Percentiles rank a stretch among this genome's conserved stretches.
Conservation (phyloP, 1,284 basidiomycete species). For the Malassezia psittaci region DNA sequence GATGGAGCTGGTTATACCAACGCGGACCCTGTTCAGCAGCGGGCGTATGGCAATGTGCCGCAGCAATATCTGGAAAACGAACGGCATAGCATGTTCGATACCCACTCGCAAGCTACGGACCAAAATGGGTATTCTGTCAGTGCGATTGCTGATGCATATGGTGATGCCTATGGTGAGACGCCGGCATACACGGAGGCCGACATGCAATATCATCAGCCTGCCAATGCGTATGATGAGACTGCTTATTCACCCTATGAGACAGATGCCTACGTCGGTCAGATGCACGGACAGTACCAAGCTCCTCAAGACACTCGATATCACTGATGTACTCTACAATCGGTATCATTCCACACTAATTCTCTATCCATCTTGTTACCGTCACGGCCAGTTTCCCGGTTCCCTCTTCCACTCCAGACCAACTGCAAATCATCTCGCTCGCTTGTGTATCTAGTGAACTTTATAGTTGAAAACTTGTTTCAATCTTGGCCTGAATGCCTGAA, state of each 20-base stretch:
- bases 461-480: no score
- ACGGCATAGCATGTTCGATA: background rate
- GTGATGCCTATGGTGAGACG: conserved; percentile 1
- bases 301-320: no score
- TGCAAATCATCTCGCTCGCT: no score
- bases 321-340: background rate
- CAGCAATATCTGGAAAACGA: background rate
- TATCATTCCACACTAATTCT: no score
- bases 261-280: background rate
- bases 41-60: background rate
- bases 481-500: no score
- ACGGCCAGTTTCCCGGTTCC: no score
- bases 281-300: no score
- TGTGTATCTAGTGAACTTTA: no score
- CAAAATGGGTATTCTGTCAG: background rate
- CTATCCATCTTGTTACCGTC: no score
- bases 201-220: background rate
- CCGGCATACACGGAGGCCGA: background rate
- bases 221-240: background rate
- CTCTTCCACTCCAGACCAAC: no score
- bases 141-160: conserved; percentile 4
- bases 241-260: background rate
- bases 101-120: background rate
- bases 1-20: background rate
- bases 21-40: background rate